Percentiles rank a stretch among this genome's conserved stretches.
Conservation (phyloP, 345 rosid genomes). For the Lumnitzera racemosa region DNA sequence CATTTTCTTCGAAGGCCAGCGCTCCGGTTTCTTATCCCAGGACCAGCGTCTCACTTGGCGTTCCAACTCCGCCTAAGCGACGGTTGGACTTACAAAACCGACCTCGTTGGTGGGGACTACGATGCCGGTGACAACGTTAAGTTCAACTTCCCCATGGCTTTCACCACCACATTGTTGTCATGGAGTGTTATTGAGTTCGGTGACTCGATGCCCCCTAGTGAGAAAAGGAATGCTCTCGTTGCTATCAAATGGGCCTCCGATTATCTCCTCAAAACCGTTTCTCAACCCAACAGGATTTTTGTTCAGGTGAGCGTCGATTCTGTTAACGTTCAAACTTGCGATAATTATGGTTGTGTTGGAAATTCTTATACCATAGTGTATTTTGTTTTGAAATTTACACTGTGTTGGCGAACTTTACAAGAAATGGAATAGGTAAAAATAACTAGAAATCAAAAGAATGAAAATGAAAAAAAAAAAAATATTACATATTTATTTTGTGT, state of each 20-base stretch:
- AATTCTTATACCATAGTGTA: too few species aligned
- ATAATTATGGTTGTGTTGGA: too few species aligned
- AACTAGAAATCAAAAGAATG: too few species aligned
- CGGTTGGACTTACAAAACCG: conserved; percentile 58
- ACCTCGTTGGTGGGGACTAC: conserved; percentile 83
- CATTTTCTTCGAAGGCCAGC: conserved; percentile 94
- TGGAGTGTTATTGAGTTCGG: conserved; percentile 94
- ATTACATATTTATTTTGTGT: too few species aligned
- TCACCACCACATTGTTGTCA: conserved; percentile 77
- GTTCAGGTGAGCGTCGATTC: conserved; percentile 56
- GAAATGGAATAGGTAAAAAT: too few species aligned
- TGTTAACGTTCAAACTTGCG: background rate
- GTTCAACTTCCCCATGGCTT: conserved; percentile 92
- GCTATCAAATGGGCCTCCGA: conserved; percentile 82
- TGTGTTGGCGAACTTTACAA: too few species aligned
- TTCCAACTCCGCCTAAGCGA: conserved; percentile 59
- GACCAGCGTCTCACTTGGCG: conserved; percentile 74
- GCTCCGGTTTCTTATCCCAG: conserved; percentile 71
- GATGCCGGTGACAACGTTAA: conserved; percentile 97
- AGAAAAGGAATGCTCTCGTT: conserved; percentile 49
- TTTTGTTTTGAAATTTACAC: too few species aligned
- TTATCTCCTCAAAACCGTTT: conserved; percentile 71
- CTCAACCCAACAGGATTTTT: conserved; percentile 88
- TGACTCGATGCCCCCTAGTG: conserved; percentile 61
- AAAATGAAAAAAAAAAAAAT: too few species aligned